Percentiles rank a stretch among this genome's conserved stretches.
Evolutionary conservation across 495 filamentous ascomycete genomes (phyloP).

Genomic region (Annulohypoxylon maeteangense): DNA sequence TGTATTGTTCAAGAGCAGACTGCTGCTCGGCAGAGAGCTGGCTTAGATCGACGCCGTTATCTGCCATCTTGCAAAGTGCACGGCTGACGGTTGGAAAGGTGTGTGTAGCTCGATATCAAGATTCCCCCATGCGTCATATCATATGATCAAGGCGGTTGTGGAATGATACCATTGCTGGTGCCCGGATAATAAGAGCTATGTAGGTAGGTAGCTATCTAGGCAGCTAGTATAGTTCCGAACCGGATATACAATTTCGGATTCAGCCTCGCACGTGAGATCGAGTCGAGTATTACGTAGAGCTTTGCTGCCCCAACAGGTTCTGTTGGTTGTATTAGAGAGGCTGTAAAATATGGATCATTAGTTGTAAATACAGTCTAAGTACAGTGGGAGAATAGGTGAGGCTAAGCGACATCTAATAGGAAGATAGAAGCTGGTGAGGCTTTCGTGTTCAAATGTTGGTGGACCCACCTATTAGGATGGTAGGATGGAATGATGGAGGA

Average conservation of each 20-base stretch:
- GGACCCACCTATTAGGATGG: conserved; percentile 16
- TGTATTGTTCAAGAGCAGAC: conserved; percentile 85
- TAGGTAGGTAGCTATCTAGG: background rate
- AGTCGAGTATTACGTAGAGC: conserved; percentile 11
- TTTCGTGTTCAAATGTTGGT: conserved; percentile 29
- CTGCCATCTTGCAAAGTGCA: conserved; percentile 46
- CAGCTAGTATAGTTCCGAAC: too few relatives aligned
- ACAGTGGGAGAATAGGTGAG: background rate
- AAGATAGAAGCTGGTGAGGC: conserved; percentile 9
- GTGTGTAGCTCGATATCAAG: background rate
- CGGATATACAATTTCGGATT: conserved; percentile 13
- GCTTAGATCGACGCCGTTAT: conserved; percentile 65
- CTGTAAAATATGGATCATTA: background rate
- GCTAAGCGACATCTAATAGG: background rate
- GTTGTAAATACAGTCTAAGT: background rate
- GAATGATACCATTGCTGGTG: background rate
- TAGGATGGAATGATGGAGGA: background rate
- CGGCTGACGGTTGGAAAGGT: background rate
- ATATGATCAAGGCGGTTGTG: background rate
- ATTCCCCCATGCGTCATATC: conserved; percentile 23
- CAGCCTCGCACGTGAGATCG: conserved; percentile 14
- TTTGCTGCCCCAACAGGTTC: conserved; percentile 3
- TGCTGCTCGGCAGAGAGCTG: conserved; percentile 80
- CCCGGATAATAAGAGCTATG: background rate
- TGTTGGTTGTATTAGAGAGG: background rate